Percentiles rank a stretch among this genome's conserved stretches.
These are phyloP conservation scores for Prototheca wickerhamii DNA, from an alignment of 163 green algal species.

Conservation along the genomic window DNA sequence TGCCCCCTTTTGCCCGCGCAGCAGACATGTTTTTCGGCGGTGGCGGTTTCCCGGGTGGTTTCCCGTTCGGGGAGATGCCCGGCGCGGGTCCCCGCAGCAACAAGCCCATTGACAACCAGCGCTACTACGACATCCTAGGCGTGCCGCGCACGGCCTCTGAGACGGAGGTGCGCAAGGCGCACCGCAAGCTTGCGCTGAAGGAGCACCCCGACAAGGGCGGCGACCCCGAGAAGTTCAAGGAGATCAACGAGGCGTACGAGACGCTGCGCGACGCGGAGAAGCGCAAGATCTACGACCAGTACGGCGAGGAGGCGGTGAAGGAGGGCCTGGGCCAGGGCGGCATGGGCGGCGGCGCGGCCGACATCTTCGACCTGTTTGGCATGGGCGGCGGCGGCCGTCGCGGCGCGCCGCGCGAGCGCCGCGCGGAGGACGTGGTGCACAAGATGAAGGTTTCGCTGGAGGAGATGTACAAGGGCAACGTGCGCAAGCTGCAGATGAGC, in stretches of 20 bases:
- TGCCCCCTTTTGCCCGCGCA: not conserved
- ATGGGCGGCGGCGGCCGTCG: constrained; percentile 47
- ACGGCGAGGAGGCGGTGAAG: constrained; percentile 96
- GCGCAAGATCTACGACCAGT: constrained; percentile 85
- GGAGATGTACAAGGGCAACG: constrained; percentile 86
- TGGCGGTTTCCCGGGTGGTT: constrained; percentile 32
- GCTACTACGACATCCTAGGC: constrained; percentile 93
- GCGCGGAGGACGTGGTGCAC: constrained; percentile 89
- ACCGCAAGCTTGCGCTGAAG: constrained; percentile 66
- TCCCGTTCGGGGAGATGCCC: constrained; percentile 30
- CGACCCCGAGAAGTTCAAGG: constrained; percentile 87
- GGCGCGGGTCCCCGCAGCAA: constrained; percentile 32
- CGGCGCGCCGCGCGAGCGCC: constrained; percentile 47
- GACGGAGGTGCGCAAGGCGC: constrained; percentile 92
- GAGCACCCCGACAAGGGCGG: constrained; percentile 48
- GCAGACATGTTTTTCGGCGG: constrained; percentile 35
- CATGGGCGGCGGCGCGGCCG: constrained; percentile 54
- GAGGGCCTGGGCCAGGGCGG: constrained; percentile 75
- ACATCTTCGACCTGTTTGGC: constrained; percentile 84
- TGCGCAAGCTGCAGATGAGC: constrained; percentile 78
- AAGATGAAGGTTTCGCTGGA: constrained; percentile 79
- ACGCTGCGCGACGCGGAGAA: constrained; percentile 85
- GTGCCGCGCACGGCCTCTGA: constrained; percentile 66
- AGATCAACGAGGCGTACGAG: constrained; percentile 93
- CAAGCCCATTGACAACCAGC: constrained; percentile 50